Percentiles rank a stretch among this genome's conserved stretches.
Conservation (phyloP, 441 rosid genomes). For the Jatropha multifida region DNA sequence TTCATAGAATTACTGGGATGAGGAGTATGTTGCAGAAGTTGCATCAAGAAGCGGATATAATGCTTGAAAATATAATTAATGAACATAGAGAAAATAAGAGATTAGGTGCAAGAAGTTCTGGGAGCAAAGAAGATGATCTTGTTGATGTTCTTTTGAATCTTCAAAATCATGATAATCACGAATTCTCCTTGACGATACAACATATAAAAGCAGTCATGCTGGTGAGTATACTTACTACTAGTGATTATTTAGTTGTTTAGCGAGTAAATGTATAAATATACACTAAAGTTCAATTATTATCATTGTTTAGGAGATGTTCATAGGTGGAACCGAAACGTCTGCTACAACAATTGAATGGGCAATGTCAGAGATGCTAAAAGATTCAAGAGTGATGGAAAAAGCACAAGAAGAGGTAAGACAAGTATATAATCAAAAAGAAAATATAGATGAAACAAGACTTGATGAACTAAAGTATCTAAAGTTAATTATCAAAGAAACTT, state of each 20-base stretch:
- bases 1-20: not conserved
- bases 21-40: not conserved
- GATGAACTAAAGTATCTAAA: too few relatives aligned
- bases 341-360: slow-evolving; percentile 3
- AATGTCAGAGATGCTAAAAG: not conserved
- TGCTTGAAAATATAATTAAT: too few relatives aligned
- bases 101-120: not conserved
- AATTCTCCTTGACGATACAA: not conserved
- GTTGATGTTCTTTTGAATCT: not conserved
- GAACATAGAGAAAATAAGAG: not conserved
- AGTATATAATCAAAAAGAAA: too few relatives aligned
- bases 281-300: too few relatives aligned
- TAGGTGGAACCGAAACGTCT: not conserved
- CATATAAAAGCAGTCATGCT: not conserved
- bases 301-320: not conserved
- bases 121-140: not conserved
- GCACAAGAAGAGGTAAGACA: too few relatives aligned
- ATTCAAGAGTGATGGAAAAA: too few relatives aligned
- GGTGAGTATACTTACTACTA: not conserved
- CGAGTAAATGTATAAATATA: too few relatives aligned
- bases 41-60: not conserved
- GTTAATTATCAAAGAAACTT: too few relatives aligned
- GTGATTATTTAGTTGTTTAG: too few relatives aligned
- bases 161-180: not conserved
- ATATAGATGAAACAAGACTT: too few relatives aligned